These are phyloP conservation scores for Starmerella gropengiesseri DNA, from an alignment of 805 yeast species.

Conservation along the genomic window DNA sequence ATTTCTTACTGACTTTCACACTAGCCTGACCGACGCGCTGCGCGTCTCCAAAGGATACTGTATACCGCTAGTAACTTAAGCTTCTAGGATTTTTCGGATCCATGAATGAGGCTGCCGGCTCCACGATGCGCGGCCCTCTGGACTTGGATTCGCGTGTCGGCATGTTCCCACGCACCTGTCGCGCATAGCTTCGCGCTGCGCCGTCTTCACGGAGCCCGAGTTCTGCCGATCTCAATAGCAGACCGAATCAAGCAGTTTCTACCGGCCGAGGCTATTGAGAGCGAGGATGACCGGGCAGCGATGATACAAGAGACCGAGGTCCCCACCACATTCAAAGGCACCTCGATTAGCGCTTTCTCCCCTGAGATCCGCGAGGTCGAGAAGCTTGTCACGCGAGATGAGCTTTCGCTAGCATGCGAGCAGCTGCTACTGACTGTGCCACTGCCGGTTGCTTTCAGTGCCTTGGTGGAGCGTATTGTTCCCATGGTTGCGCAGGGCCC, in stretches of 20 bases:
- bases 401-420: constrained; percentile 11
- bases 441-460: constrained; percentile 12
- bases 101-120: constrained; percentile 5
- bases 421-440: constrained; percentile 17
- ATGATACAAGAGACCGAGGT: not conserved
- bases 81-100: constrained; percentile 6
- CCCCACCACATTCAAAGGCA: too few species aligned
- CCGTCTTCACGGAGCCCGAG: not conserved
- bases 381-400: constrained; percentile 3
- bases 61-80: constrained; percentile 1
- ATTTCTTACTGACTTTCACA: too few species aligned
- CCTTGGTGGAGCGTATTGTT: constrained; percentile 14
- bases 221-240: constrained; percentile 12
- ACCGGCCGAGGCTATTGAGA: constrained; percentile 14
- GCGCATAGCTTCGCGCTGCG: not conserved
- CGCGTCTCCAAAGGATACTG: not conserved
- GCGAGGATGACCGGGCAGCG: not conserved
- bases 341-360: constrained; percentile 3
- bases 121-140: not conserved
- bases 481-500: constrained; percentile 10
- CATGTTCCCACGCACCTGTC: not conserved
- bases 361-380: constrained; percentile 10
- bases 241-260: constrained; percentile 17
- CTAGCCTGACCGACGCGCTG: not conserved
- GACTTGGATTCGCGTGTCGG: not conserved